Evolutionary conservation across 768 basidiomycete species (phyloP), one percentile per base, ranked within the genome.

Genomic region (Mycena crocata): DNA sequence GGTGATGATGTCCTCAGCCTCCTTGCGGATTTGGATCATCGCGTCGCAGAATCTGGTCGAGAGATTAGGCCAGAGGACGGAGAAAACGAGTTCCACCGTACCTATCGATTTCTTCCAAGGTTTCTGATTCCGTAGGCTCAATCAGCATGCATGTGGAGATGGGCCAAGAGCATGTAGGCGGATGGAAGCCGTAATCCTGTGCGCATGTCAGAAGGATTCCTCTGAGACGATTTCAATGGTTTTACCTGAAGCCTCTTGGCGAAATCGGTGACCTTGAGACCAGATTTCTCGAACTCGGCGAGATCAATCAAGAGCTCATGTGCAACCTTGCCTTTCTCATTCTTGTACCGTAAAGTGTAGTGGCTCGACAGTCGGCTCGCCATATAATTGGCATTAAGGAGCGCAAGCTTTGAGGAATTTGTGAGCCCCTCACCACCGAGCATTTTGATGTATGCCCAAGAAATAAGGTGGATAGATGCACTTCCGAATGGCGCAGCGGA

Each of bases 401-500:
- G 85, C 1, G 98, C 95, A 32, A 94, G 81, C 72, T 92, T 93
- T 3, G 96, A 93, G 0, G 95, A 90, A 64, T 95, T 87, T 26
- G 89, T 87, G 30, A 99, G 87, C 9, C 98, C 98, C 60, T 88
- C 82, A 10, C 96, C 97, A 30, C 98, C 98, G n/a, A 99, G 88
- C 98, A 99, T 99, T 83, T 94, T 97, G 86, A 98, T 94, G 79
- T 98, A 99, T 15, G 98, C 97, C 96, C 97, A 99, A 0, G 96
- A 98, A 73, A 99, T 98, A 66, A 96, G 85, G 50, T 94, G 90
- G 73, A 99, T 96, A 9, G 95, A 96, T 3, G 98, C 94, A 70
- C 95, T 96, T 48, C 98, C 97, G 75, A 90, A 99, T 0, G 96
- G 98, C 2, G 93, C 95, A 0, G 94, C 94, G 12, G 97, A 89